Base-by-base conservation (phyloP, 2,329 filamentous ascomycete species). In the Coniochaeta sp. region DNA sequence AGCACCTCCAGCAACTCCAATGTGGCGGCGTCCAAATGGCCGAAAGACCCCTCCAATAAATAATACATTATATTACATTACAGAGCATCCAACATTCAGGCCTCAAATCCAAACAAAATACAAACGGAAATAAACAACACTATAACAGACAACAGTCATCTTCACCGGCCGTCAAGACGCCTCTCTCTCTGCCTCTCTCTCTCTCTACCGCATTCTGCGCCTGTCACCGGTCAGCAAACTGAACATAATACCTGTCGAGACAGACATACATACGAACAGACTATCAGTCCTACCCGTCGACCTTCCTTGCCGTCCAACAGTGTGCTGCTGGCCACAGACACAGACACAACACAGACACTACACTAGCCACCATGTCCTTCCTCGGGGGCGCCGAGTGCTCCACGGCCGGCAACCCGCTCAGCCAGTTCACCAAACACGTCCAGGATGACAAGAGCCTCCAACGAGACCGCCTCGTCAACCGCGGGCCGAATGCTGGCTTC, bases 341-440 rank as follows among this genome's bases (percentile, higher is more conserved):
- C n/a, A n/a, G n/a, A n/a, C n/a, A n/a, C n/a, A n/a, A n/a, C n/a
- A n/a, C n/a, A 52, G 24, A 52, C 47, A 28, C 47, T 3, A 3
- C 54, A 57, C 16, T n/a, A 38, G 36, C 54, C 11, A 12, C 31
- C 66, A 98, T 99, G 93, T 97, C 93, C 60, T 98, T 99, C 75
- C 84, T 98, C 69, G 91, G 91, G 76, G 93, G 93, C 68, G 90
- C 93, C 68, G 95, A 98, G 79, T 99, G 95, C 82, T 98, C 93
- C 60, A 96, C 95, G 63, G 92, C 90, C 65, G 91, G 89, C 71
- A 99, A 99, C 76, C 95, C 96, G 61, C 87, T 99, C 69, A 93
- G 91, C 72, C 95, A 98, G 80, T 96, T 99, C 74, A 91, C 93
- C 65, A 99, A 99, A 77, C 93, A 97, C 75, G 91, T 95, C 61